A percentile compares a stretch with the other conserved stretches of the same genome.
Evolutionary conservation across 495 filamentous ascomycete genomes (phyloP).

Genomic region (Xylaria sp.): DNA sequence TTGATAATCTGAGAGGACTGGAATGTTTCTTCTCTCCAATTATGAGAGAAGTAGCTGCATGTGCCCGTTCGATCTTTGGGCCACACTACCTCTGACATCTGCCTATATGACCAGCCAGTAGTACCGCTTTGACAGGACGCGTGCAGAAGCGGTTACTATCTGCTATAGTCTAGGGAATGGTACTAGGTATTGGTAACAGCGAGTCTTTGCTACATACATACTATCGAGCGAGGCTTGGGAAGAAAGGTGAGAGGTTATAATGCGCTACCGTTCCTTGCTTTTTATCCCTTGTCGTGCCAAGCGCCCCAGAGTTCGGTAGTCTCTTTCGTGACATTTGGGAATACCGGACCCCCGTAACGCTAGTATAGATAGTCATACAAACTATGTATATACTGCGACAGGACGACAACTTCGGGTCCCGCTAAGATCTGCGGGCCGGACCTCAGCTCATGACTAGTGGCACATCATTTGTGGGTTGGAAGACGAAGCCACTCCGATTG

Average conservation of each 20-base stretch:
- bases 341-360: not conserved
- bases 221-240: not conserved
- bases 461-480: conserved; percentile 19
- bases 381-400: too few relatives aligned
- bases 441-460: conserved; percentile 20
- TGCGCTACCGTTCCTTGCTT: not conserved
- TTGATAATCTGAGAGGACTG: not conserved
- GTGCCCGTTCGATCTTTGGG: not conserved
- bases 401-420: not conserved
- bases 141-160: not conserved
- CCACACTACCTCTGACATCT: not conserved
- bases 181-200: not conserved
- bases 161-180: not conserved
- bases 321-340: not conserved
- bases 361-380: too few relatives aligned
- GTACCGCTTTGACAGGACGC: not conserved
- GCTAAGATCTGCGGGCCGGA: conserved; percentile 22
- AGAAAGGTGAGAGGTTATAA: not conserved
- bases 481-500: conserved; percentile 21
- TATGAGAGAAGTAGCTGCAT: not conserved
- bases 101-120: not conserved
- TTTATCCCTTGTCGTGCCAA: conserved; percentile 10
- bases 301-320: not conserved
- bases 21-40: not conserved
- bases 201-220: not conserved